These are phyloP conservation scores for Amanita subjunquillea DNA, from an alignment of 768 basidiomycete genomes.

Conservation along the genomic window DNA sequence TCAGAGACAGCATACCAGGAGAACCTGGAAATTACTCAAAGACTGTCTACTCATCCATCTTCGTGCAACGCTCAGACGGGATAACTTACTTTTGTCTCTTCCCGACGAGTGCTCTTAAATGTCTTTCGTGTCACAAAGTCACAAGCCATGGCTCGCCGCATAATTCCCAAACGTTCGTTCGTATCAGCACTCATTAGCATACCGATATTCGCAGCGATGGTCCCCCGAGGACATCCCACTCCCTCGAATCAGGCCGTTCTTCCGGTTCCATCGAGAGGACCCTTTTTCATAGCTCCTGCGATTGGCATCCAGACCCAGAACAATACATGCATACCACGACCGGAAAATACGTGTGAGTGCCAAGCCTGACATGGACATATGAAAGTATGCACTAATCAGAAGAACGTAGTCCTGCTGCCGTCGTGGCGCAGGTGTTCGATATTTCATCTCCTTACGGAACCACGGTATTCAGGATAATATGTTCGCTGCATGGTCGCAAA, in stretches of 20 bases:
- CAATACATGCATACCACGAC: slow-evolving; percentile 38
- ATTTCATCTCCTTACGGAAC: slow-evolving; percentile 33
- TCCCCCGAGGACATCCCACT: not conserved
- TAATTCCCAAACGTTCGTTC: too few relatives aligned
- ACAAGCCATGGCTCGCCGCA: too few relatives aligned
- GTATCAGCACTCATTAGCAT: not conserved
- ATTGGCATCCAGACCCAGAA: slow-evolving; percentile 46
- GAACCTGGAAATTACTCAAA: too few relatives aligned
- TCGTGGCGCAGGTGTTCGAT: slow-evolving; percentile 43
- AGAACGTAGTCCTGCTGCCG: slow-evolving; percentile 30
- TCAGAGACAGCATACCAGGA: too few relatives aligned
- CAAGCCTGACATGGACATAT: not conserved
- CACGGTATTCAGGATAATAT: slow-evolving; percentile 15
- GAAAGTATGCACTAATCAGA: not conserved
- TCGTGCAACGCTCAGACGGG: too few relatives aligned
- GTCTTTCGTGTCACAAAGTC: too few relatives aligned
- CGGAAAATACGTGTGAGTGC: slow-evolving; percentile 28
- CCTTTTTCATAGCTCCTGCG: slow-evolving; percentile 31
- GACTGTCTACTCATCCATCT: too few relatives aligned
- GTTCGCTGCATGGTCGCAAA: not conserved
- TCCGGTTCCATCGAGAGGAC: slow-evolving; percentile 20
- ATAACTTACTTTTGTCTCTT: too few relatives aligned
- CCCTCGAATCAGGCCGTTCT: slow-evolving; percentile 18
- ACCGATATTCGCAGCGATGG: not conserved
- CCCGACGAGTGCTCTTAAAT: too few relatives aligned